Evolutionary conservation across 805 yeast species (phyloP), one percentile per base, ranked within the genome.

Genomic region (Candida oleophila): DNA sequence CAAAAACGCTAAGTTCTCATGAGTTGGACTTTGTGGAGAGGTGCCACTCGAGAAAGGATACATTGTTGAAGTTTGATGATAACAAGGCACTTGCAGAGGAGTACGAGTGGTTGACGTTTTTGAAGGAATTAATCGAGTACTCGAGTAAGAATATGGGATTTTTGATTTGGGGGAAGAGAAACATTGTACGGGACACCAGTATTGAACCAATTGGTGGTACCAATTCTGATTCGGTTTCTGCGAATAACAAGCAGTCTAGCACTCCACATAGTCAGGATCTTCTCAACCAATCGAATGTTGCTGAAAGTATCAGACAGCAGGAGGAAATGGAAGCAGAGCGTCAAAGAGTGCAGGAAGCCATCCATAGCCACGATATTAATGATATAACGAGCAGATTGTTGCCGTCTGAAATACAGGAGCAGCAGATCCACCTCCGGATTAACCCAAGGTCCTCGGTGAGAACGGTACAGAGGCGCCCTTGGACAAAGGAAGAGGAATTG

Each of bases 401-500:
- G 39, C 76, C 77, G 3, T 70, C 74, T 14, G 77, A 73, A 46
- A 72, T 73, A 41, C 66, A 62, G 46, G 75, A 73, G 44, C 73
- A 65, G 48, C 76, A 71, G 54, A 61, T 72, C 28, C 74, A 69
- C 47, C 58, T 71, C n/a, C 62, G 67, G 9, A 59, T 69, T 18
- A 65, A 64, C 46, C 69, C 70, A 2, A 49, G 56, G 12, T 55
- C 68, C 20, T 47, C 50, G 4, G 54, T 54, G n/a, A 64, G 61
- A 49, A 59, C 60, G 20, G 54, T 62, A 12, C 64, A 54, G 38
- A 61, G 96, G 50, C 69, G 94, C 43, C 79, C 86, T 3, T 94
- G 99, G 99, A 81, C 95, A 0, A 72, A 81, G 48, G 91, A 84
- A 33, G 99, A 94, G 63, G 98, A 94, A 59, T 81, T 78, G 30